Base-by-base conservation (phyloP, 768 basidiomycete genomes). In the Xerocomellus dryophilus region DNA sequence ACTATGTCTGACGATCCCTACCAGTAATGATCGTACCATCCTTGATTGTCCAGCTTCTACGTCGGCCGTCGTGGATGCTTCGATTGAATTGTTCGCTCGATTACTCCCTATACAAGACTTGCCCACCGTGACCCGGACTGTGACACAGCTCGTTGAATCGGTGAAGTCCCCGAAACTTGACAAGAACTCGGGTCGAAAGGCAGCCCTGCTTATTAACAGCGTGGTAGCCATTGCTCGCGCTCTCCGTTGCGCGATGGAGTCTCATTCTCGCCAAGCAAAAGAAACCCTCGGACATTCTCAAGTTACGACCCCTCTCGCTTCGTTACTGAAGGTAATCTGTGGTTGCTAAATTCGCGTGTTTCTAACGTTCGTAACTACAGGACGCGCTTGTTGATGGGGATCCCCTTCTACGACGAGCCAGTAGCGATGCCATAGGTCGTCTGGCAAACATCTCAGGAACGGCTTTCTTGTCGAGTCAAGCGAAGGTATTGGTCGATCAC, bases 401-500 rank as follows among this genome's bases (percentile, higher is more conserved):
- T 65, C 71, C 81, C 3, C 78, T 86, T 20, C 72, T 98, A 17
- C 83, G 95, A 2, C 80, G 81, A 17, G 84, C 87, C 0, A 85
- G 87, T 35, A 94, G 93, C 58, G 93, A 97, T 69, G 84, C 89
- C 0, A 83, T 98, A 55, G 97, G 96, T 15, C 84, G 91, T 15
- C 73, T 98, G 8, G 88, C 91, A 8, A 88, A 83, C 61, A 73
- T 96, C 31, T 88, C 89, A 1, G 92, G 88, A 5, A 91, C 86
- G 7, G 81, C 78, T 39, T 96, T 94, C 75, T 76, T 98, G 46
- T 89, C 90, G 1, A 80, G 78, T 42, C 90, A 95, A 69, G 87
- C 93, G 57, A 97, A 97, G 69, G 84, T 84, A 57, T 77, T 98
- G 5, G 93, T 98, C 9, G 90, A 97, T 61, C 88, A 93, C 63